Base-by-base conservation (phyloP, 495 filamentous ascomycete species). In the Penicillium parvum region DNA sequence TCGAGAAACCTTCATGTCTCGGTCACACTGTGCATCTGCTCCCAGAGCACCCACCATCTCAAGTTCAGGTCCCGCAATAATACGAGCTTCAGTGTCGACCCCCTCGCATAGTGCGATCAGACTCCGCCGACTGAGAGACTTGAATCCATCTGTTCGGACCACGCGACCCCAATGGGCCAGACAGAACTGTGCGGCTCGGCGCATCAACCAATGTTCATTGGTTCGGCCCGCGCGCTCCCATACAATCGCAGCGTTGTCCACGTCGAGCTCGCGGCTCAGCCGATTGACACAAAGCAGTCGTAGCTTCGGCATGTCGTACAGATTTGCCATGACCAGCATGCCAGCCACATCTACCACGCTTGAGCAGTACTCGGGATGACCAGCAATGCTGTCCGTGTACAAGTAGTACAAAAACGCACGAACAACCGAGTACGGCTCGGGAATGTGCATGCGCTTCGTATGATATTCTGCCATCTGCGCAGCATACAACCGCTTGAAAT, bases 381-480 rank as follows among this genome's bases (percentile, higher is more conserved):
- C 73, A 16, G 83, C 76, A 57, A 98, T 96, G 49, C 82, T 87
- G 63, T 97, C 92, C 3, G 91, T 95, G 67, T 98, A 98, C 11
- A 98, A 76, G 58, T 96, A 98, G 70, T 90, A 92, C 17, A 97
- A 72, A 58, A 98, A 98, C 2, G 90, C 86, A 45, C 87, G 88
- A 40, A 98, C 94, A 4, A 95, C 90, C 4, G 83, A 83, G 61
- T 96, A 97, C 2, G 90, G 88, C 58, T 97, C 94, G 0, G 94
- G 90, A 29, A 98, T 95, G 65, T 97, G 92, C 85, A 98, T 90
- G 60, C 86, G 86, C 53, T 90, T 90, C 9, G 86, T 88, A 61
- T 97, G 92, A 55, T 92, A 97, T 59, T 98, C 92, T 7, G 84
- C 81, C 92, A 98, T 97, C 51, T 95, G 88, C 7, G 91, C 79